Conservation (phyloP, 1,284 basidiomycete species). For the Exsudoporus floridanus region DNA sequence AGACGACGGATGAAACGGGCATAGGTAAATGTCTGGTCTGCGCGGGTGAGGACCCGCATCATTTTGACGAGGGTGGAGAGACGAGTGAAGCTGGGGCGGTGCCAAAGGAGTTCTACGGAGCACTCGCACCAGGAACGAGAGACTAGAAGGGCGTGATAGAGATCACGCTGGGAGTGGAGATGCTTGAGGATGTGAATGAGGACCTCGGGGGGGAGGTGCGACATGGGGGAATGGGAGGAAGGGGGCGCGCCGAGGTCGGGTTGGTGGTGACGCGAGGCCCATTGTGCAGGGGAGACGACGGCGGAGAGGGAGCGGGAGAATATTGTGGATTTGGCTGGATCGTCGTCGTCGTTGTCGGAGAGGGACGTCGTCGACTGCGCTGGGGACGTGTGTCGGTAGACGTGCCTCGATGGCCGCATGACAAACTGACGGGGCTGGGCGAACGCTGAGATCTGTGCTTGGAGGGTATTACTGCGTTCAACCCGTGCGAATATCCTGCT, state of each 20-base stretch:
- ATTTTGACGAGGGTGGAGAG: slow-evolving; percentile 76
- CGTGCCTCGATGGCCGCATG: slow-evolving; percentile 39
- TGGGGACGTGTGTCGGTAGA: slow-evolving; percentile 60
- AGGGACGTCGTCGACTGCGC: slow-evolving; percentile 52
- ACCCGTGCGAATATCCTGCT: slow-evolving; percentile 25
- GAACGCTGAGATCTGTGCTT: neutral
- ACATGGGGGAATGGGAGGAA: slow-evolving; percentile 46
- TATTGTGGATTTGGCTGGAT: slow-evolving; percentile 51
- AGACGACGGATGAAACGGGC: slow-evolving; percentile 86
- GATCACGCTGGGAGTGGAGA: slow-evolving; percentile 71
- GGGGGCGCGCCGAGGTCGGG: slow-evolving; percentile 25
- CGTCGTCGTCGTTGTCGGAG: slow-evolving; percentile 68
- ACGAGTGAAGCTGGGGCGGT: slow-evolving; percentile 79
- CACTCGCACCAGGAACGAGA: slow-evolving; percentile 95
- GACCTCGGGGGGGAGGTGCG: slow-evolving; percentile 82
- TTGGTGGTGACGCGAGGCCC: slow-evolving; percentile 49
- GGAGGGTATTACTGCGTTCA: neutral
- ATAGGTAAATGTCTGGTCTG: slow-evolving; percentile 83
- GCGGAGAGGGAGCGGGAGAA: slow-evolving; percentile 44
- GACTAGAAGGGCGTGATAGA: slow-evolving; percentile 78
- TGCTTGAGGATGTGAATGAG: slow-evolving; percentile 92
- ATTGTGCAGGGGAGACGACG: slow-evolving; percentile 60
- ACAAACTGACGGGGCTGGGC: slow-evolving; percentile 5
- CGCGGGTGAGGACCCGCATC: slow-evolving; percentile 61
- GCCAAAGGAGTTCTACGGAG: slow-evolving; percentile 94